Base-by-base conservation (phyloP, 2,329 filamentous ascomycete species). In the Aspergillus floridensis region DNA sequence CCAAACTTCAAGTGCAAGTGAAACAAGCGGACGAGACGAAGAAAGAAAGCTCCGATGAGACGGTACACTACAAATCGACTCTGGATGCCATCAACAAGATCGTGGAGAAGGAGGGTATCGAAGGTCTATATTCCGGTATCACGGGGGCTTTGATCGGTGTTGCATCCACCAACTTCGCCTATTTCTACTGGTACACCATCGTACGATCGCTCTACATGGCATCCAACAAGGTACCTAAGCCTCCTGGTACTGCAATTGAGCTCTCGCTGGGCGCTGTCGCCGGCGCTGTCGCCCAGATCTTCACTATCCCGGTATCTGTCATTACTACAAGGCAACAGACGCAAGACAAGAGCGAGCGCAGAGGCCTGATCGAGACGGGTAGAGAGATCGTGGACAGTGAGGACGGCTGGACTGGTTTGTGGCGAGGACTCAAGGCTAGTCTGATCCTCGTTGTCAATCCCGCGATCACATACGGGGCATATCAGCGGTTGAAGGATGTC, bases 121-220 rank as follows among this genome's bases (percentile, higher is more conserved):
- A 81, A 50, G 95, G 95, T 6, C 85, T 99, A 7, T 99, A 99
- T 71, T 87, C 90, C 55, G 95, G 95, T 61, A 93, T 99, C 74
- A 84, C 86, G 61, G 93, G 93, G 53, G 87, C 93, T 4, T 81
- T 99, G 19, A 80, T 98, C 54, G 95, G 95, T 56, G 95, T 99
- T 38, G 93, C 92, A 1, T 97, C 93, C 26, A 98, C 93, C 55
- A 99, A 99, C 77, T 99, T 99, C 74, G 95, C 95, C 70, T 99
- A 99, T 79, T 99, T 99, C 76, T 99, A 99, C 80, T 98, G 93
- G 93, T 98, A 98, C 76, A 93, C 92, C 5, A 79, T 95, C 29
- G 91, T 97, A 32, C 87, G 95, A 63, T 86, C 86, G 16, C 77
- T 96, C 21, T 98, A 98, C 75, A 77, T 91, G 65, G 77, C 80